Evolutionary conservation across 2,329 filamentous ascomycete genomes (phyloP), one percentile per base, ranked within the genome.

Genomic region (Chalaropsis thielavioides): DNA sequence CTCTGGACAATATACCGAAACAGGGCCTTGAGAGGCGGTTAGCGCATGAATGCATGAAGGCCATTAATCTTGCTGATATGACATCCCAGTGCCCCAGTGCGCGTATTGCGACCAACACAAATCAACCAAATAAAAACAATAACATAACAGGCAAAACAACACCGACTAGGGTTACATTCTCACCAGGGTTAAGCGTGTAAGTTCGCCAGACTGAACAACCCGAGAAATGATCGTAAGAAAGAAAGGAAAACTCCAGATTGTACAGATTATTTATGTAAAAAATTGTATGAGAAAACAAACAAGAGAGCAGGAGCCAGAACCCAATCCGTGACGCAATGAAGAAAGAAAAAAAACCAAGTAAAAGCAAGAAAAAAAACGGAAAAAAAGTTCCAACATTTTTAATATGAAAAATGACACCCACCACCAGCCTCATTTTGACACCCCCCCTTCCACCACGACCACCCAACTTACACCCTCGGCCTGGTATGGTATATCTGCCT

Each of bases 31-130:
- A 31, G 27, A 38, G 40, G 24, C 60, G 43, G 60, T 31, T 62
- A 51, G 44, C 44, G 60, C 60, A 62, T 62, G 60, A 62, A 62
- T 51, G 60, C 60, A 62, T 62, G 51, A 62, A 27, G 44, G 19
- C 44, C 7, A 11, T 62, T 62, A 62, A 62, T 62, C 24, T 62
- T 62, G 44, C 41, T 35, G 17, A 61, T 61, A 61, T 61, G 51
- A 58, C 51, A 58, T 27, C 27, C 51, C 19, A 31, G 51, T 58
- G 51, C 15, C n/a, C n/a, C n/a, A n/a, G n/a, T 35, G 31, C 15
- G 24, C 27, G 51, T 38, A 58, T 19, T 19, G 15, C n/a, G 8
- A 19, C 27, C 51, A 58, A 58, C 27, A 35, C 2, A 31, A 44
- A 7, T 46, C 11, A 61, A 35, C 3, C 10, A 43, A 43, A 43